Conservation (phyloP, 306 rosid genomes). For the Gastrolobium villosum region DNA sequence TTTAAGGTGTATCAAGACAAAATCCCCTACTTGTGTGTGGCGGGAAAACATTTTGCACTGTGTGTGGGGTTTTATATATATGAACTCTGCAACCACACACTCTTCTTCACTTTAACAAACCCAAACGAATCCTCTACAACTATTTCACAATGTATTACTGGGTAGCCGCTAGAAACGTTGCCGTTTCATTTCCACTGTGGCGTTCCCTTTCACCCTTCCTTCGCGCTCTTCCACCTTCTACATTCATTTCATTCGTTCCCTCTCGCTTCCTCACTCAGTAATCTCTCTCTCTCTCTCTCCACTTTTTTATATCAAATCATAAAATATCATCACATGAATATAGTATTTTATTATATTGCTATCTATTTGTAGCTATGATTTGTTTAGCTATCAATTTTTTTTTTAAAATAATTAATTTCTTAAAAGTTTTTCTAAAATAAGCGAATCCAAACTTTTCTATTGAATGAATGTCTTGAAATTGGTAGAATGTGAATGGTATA, state of each 20-base stretch:
- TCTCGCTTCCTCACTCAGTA: conserved; percentile 62
- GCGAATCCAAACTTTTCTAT: no score
- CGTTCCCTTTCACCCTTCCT: conserved; percentile 62
- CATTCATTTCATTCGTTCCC: conserved; percentile 56
- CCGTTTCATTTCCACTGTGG: conserved; percentile 63
- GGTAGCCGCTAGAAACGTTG: conserved; percentile 65
- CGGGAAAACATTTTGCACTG: no score
- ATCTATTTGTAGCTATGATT: no score
- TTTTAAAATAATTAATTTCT: no score
- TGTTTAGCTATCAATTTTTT: not conserved
- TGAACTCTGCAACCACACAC: not conserved
- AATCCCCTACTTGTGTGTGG: no score
- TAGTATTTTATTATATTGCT: not conserved
- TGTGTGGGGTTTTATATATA: no score
- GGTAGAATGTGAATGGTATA: not conserved
- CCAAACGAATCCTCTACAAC: not conserved
- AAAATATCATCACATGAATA: no score
- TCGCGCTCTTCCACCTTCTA: conserved; percentile 49
- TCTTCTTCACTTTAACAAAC: not conserved
- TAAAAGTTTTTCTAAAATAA: not conserved
- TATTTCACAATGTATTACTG: conserved; percentile 58
- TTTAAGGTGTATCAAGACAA: no score
- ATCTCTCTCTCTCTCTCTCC: conserved; percentile 44
- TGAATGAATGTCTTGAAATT: not conserved
- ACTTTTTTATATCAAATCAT: no score